These are phyloP conservation scores for Udeniomyces megalosporus DNA, from an alignment of 768 basidiomycete species.

Conservation along the genomic window DNA sequence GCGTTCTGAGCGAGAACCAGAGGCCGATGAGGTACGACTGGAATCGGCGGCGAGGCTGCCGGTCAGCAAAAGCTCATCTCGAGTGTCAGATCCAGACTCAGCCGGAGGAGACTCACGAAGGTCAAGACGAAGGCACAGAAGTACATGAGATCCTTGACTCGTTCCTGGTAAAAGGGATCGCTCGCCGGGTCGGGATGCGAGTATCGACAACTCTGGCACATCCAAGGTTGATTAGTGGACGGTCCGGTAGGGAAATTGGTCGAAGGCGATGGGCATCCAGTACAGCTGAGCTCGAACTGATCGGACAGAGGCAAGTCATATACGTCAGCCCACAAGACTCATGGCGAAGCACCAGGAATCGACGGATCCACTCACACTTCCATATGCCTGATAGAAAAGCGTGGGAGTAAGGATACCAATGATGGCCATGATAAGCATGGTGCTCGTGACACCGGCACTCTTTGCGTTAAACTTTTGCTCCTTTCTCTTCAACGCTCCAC, in stretches of 20 bases:
- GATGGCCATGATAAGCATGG: conserved; percentile 99
- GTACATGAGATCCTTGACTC: conserved; percentile 90
- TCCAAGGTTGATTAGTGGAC: conserved; percentile 43
- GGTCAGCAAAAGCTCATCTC: too few relatives aligned
- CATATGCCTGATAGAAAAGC: conserved; percentile 94
- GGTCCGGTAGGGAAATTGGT: conserved; percentile 48
- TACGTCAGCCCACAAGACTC: too few relatives aligned
- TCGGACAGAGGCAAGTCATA: background rate
- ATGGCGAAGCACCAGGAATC: too few relatives aligned
- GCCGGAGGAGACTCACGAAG: too few relatives aligned
- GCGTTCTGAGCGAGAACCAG: conserved; percentile 97
- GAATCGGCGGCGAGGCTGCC: background rate
- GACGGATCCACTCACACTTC: conserved; percentile 50
- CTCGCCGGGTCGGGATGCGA: conserved; percentile 79
- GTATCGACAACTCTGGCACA: conserved; percentile 84
- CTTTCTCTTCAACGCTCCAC: conserved; percentile 71
- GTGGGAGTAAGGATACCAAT: conserved; percentile 91
- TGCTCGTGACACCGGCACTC: conserved; percentile 94
- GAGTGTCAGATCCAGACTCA: conserved; percentile 34
- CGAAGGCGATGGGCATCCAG: conserved; percentile 36
- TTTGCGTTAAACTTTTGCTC: conserved; percentile 99
- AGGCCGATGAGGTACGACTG: conserved; percentile 93
- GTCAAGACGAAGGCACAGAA: conserved; percentile 79
- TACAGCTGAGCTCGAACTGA: conserved; percentile 26
- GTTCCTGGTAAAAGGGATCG: conserved; percentile 92